Percentiles rank a stretch among this genome's conserved stretches.
These are phyloP conservation scores for Mycocentrospora acerina DNA, from an alignment of 2,329 filamentous ascomycete genomes.

Conservation along the genomic window DNA sequence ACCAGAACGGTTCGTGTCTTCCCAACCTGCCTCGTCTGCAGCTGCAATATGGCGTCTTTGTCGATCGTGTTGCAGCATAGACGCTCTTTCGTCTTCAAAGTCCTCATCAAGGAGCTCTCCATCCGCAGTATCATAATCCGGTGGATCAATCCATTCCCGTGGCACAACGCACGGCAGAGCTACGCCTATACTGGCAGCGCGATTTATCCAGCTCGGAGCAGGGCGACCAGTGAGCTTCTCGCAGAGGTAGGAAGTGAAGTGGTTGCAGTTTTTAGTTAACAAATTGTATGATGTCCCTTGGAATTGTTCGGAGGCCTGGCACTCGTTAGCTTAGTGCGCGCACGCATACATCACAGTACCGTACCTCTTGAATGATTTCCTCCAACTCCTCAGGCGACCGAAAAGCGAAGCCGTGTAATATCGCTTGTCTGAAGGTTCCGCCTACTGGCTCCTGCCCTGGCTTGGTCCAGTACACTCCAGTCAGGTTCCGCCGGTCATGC, in stretches of 20 bases:
- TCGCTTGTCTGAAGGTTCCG: conserved; percentile 71
- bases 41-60: conserved; percentile 28
- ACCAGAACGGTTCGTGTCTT: conserved; percentile 31
- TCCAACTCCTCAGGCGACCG: conserved; percentile 70
- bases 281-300: conserved; percentile 77
- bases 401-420: conserved; percentile 79
- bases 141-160: conserved; percentile 77
- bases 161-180: conserved; percentile 81
- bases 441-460: conserved; percentile 73
- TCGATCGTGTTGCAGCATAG: conserved; percentile 56
- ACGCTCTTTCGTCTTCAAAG: conserved; percentile 56
- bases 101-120: conserved; percentile 66
- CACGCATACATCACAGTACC: neutral
- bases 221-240: conserved; percentile 69
- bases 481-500: conserved; percentile 68
- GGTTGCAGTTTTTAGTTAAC: conserved; percentile 83
- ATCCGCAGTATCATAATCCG: conserved; percentile 72
- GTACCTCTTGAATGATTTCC: conserved; percentile 60
- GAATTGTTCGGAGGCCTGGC: conserved; percentile 67
- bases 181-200: conserved; percentile 80
- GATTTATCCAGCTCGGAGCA: conserved; percentile 76
- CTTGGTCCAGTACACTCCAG: conserved; percentile 80
- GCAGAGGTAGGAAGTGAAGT: conserved; percentile 79
- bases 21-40: conserved; percentile 31
- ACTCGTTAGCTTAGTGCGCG: conserved; percentile 14